phyloP scores from a whole-genome alignment of 192 early-diverging fungal species.

The Backusella sp. region DNA sequence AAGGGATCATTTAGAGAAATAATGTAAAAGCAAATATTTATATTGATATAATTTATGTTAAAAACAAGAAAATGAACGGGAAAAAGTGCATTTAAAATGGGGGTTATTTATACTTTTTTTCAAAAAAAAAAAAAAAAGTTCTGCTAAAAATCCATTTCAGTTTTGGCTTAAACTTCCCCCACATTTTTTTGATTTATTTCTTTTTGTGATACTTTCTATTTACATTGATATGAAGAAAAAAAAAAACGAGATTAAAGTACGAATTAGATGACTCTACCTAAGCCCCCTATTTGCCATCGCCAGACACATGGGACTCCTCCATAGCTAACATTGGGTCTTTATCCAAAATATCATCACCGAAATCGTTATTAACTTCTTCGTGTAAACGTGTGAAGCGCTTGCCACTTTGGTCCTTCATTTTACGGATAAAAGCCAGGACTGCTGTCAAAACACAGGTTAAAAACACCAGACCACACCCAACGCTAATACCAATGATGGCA shows the following conservation, averaged over 20 bases:
- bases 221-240: not conserved
- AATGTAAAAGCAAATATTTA: not conserved
- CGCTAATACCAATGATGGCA: slow-evolving; percentile 40
- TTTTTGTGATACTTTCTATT: slow-evolving; percentile 8
- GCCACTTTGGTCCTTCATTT: slow-evolving; percentile 10
- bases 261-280: not conserved
- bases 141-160: not conserved
- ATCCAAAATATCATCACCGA: not conserved
- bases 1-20: not conserved
- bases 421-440: slow-evolving; percentile 25
- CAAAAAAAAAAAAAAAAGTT: not conserved
- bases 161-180: slow-evolving; percentile 1
- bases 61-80: not conserved
- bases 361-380: not conserved
- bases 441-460: slow-evolving; percentile 36
- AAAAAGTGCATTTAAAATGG: not conserved
- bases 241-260: slow-evolving; percentile 4
- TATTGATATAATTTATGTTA: not conserved
- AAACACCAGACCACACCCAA: slow-evolving; percentile 38
- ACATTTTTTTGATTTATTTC: not conserved
- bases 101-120: slow-evolving; percentile 7
- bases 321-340: slow-evolving; percentile 15
- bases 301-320: not conserved
- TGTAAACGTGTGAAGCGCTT: slow-evolving; percentile 9
- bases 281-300: not conserved